Evolutionary conservation across 192 early-diverging fungal genomes (phyloP), one percentile per base, ranked within the genome.

Genomic region (Umbelopsis vinacea): DNA sequence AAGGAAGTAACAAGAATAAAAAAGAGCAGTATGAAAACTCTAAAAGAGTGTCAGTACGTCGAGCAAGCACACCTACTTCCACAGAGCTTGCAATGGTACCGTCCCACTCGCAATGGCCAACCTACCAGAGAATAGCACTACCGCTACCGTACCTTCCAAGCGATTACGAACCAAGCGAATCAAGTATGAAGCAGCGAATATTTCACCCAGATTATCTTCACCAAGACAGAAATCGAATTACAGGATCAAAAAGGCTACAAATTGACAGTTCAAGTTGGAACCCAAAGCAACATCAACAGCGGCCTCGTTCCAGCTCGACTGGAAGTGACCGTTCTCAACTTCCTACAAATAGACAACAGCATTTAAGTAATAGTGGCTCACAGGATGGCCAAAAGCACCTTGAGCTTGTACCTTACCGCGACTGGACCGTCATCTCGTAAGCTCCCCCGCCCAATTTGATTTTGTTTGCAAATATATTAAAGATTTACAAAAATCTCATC

Each of bases 351-450:
- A 54, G 66, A 46, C 21, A 53, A 6, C 7, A 60, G 23, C 21
- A 46, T 21, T 43, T 48, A n/a, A 66, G 48, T 48, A 19, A 22
- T 66, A 6, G 63, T 50, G 70, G 71, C 46, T 45, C 11, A 23
- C 37, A 40, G 9, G 11, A 40, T 29, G 0, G 29, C n/a, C 54
- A 54, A 45, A 46, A 57, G 12, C 73, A 83, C 45, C 74, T 70
- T 33, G 83, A 85, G 47, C 74, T 89, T 0, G 84, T 89, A 15
- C 87, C 85, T 33, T 89, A 89, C 52, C 77, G 81, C 6, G 84
- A 85, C 22, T 89, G 84, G 82, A 80, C 84, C 10, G 82, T 89
- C 21, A 89, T 89, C 37, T 46, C 81, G 83, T 87, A 79, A 72
- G 84, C 29, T 29, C 1, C 29, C 3, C 29, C 29, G 1, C 3